Conservation (phyloP, 2,329 filamentous ascomycete genomes). For the Endoconidiophora laricicola region DNA sequence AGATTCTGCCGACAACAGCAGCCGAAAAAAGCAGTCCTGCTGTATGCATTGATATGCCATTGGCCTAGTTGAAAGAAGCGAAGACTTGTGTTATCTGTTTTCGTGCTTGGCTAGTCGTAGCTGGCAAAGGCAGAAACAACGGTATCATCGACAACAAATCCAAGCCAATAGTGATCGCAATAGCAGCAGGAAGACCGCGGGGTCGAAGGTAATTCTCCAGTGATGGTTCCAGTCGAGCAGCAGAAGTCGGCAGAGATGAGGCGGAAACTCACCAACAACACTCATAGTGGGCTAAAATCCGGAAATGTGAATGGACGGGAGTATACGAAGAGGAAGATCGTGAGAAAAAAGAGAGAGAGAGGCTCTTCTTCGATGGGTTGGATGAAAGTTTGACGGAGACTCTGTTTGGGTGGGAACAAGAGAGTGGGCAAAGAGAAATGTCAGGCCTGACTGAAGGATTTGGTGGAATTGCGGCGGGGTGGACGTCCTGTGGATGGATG, state of each 20-base stretch:
- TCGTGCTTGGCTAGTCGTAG: no score
- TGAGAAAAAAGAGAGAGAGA: conserved; percentile 6
- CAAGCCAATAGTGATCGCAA: no score
- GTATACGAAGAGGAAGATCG: conserved; percentile 1
- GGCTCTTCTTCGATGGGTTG: conserved; percentile 5
- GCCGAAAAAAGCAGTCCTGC: no score
- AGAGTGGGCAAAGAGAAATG: conserved; percentile 3
- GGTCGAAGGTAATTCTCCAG: not conserved
- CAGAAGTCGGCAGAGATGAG: not conserved
- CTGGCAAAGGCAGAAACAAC: no score
- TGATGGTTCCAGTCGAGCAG: not conserved
- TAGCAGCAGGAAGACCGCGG: not conserved
- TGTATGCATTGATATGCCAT: no score
- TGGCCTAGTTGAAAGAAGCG: no score
- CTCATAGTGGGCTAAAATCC: conserved; percentile 12
- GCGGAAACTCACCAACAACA: conserved; percentile 10
- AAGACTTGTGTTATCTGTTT: no score
- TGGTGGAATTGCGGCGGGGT: conserved; percentile 7
- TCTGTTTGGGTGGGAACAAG: not conserved
- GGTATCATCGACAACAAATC: no score
- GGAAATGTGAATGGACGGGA: conserved; percentile 3
- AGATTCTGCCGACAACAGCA: no score
- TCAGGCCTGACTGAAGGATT: conserved; percentile 11
- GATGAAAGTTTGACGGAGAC: conserved; percentile 5
- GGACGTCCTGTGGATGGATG: not conserved